Evolutionary conservation across 2,329 filamentous ascomycete species (phyloP).

Genomic region (Fusarium pseudoanthophilum): DNA sequence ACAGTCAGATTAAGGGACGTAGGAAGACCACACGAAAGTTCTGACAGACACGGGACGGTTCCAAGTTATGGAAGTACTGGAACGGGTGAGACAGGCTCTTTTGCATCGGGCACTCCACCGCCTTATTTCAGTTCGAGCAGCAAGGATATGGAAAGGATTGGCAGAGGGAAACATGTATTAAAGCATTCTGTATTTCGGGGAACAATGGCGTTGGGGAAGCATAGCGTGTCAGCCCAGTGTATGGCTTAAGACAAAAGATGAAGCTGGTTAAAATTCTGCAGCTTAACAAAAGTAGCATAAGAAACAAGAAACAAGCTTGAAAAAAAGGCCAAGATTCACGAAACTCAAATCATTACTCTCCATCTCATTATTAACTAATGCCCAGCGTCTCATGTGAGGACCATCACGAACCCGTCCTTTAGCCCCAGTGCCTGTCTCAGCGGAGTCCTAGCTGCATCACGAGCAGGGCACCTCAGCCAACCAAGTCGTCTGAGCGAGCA

Average conservation of each 20-base stretch:
- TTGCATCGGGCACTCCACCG: not conserved
- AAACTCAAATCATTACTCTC: conserved; percentile 3
- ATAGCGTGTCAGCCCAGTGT: conserved; percentile 5
- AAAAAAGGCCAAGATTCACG: not conserved
- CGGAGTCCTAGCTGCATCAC: conserved; percentile 33
- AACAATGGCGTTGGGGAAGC: conserved; percentile 21
- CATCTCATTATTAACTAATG: not conserved
- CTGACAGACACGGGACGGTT: conserved; percentile 22
- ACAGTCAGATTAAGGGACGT: conserved; percentile 40
- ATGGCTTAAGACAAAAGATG: conserved; percentile 22
- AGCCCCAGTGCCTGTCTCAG: conserved; percentile 24
- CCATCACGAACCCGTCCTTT: conserved; percentile 34
- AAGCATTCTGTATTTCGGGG: conserved; percentile 23
- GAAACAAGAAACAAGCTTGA: not conserved
- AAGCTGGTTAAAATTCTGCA: not conserved
- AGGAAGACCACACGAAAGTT: conserved; percentile 36
- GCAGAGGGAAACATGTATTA: not conserved
- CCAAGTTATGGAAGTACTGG: conserved; percentile 9
- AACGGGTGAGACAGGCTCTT: not conserved
- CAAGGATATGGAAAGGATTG: not conserved
- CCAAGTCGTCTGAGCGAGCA: conserved; percentile 14
- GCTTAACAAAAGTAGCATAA: not conserved
- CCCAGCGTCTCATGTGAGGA: conserved; percentile 36
- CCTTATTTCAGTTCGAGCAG: not conserved
- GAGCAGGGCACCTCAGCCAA: conserved; percentile 32